These are phyloP conservation scores for Phytophthora pini DNA, from an alignment of 352 stramenopile genomes.

Conservation along the genomic window DNA sequence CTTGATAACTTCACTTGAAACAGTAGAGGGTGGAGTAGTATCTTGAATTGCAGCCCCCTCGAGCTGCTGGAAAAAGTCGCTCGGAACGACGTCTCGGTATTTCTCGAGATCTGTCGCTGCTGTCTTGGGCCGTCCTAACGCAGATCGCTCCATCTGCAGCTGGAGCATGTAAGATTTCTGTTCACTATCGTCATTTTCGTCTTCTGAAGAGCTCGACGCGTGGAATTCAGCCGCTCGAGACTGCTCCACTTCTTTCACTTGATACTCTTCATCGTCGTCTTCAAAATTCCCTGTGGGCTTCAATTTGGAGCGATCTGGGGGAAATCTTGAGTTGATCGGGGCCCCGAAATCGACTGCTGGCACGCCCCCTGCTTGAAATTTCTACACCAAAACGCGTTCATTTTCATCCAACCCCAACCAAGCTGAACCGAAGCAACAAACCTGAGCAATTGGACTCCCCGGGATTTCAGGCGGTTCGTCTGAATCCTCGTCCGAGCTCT, in stretches of 20 bases:
- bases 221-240: slow-evolving; percentile 64
- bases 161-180: slow-evolving; percentile 16
- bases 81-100: slow-evolving; percentile 60
- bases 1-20: neutral
- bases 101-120: slow-evolving; percentile 59
- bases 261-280: slow-evolving; percentile 61
- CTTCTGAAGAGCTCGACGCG: slow-evolving; percentile 62
- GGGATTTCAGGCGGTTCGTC: slow-evolving; percentile 77
- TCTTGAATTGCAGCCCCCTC: slow-evolving; percentile 4
- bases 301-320: slow-evolving; percentile 7
- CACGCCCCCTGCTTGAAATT: slow-evolving; percentile 11
- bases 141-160: slow-evolving; percentile 17
- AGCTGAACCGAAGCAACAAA: slow-evolving; percentile 5
- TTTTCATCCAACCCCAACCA: too few relatives aligned
- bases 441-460: slow-evolving; percentile 58
- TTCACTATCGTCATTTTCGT: slow-evolving; percentile 26
- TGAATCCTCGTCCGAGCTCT: slow-evolving; percentile 34
- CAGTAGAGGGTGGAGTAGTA: slow-evolving; percentile 1
- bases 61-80: slow-evolving; percentile 62
- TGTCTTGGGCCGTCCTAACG: slow-evolving; percentile 52
- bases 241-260: slow-evolving; percentile 58
- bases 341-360: slow-evolving; percentile 9
- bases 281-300: slow-evolving; percentile 13
- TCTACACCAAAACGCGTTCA: slow-evolving; percentile 13
- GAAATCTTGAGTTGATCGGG: neutral